These are phyloP conservation scores for Styphnolobium japonicum DNA, from an alignment of 306 rosid species.

Conservation along the genomic window DNA sequence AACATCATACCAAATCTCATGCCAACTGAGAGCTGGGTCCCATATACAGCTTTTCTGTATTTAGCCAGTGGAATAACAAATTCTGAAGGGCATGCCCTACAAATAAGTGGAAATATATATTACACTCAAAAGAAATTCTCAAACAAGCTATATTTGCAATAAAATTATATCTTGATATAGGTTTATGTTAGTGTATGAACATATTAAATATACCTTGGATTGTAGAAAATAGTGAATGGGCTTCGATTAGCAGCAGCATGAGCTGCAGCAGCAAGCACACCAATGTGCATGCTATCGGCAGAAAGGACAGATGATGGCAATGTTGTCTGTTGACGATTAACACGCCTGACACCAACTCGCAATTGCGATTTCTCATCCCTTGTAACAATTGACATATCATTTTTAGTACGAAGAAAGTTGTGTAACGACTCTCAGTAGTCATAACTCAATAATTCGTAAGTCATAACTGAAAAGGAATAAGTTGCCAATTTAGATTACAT, in stretches of 20 bases:
- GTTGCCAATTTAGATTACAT: neutral
- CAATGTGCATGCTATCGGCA: constrained; percentile 99
- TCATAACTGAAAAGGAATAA: no score
- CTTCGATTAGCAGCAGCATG: constrained; percentile 90
- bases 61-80: constrained; percentile 83
- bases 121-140: neutral
- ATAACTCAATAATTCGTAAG: no score
- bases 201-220: constrained; percentile 67
- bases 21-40: constrained; percentile 83
- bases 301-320: constrained; percentile 93
- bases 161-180: neutral
- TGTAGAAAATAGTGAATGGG: constrained; percentile 89
- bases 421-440: neutral
- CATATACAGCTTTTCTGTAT: constrained; percentile 77
- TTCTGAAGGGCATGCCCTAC: constrained; percentile 97
- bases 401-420: constrained; percentile 1
- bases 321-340: constrained; percentile 86
- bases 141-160: neutral
- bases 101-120: constrained; percentile 3
- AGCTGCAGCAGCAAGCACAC: constrained; percentile 99
- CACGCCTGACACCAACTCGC: constrained; percentile 89
- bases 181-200: neutral
- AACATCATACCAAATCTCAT: constrained; percentile 99
- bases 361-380: constrained; percentile 95
- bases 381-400: neutral